Evolutionary conservation across 345 rosid genomes (phyloP), one percentile per base, ranked within the genome.

Genomic region (Garcia nutans): DNA sequence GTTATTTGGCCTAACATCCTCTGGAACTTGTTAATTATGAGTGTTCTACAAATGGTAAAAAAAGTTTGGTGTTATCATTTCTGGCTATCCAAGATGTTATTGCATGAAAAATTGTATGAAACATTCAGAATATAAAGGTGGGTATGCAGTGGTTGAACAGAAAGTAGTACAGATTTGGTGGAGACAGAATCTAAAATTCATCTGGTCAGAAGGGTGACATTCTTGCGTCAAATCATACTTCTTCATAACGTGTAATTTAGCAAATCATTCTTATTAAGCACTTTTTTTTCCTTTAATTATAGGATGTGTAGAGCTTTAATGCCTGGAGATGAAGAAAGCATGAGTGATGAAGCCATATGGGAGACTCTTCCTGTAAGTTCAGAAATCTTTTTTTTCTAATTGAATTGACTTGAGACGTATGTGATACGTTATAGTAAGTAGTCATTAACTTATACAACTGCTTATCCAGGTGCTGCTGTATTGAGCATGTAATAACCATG

Each of bases 251-350:
- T 10, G 37, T 41, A 59, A 28, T 50, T 16, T 54, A 10, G 55
- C 45, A 70, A 60, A 57, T 60, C 23, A 63, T 66, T 67, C 17
- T 15, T 15, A 45, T 77, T 28, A 2, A 62, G 49, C 61, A 63
- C 23, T 47, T 65, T 60, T 10, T 49, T 55, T 67, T 68, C 42
- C 23, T 55, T 81, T 52, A 41, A 26, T 60, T 56, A 72, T 80
- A 94, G 98, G 88, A 92, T 90, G 94, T 94, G 96, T 71, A 84
- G 93, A 86, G 88, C 95, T 78, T 90, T 92, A 65, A 89, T 94
- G 97, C 94, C 92, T 28, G 97, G 95, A 77, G 98, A 94, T 83
- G 98, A 94, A 67, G 98, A 92, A 85, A 94, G 86, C 86, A 86
- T 90, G 86, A 92, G 86, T 65, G 97, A 94, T 78, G 97, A 94